Conservation (phyloP, 441 rosid genomes). For the Pelargonium citronellum region DNA sequence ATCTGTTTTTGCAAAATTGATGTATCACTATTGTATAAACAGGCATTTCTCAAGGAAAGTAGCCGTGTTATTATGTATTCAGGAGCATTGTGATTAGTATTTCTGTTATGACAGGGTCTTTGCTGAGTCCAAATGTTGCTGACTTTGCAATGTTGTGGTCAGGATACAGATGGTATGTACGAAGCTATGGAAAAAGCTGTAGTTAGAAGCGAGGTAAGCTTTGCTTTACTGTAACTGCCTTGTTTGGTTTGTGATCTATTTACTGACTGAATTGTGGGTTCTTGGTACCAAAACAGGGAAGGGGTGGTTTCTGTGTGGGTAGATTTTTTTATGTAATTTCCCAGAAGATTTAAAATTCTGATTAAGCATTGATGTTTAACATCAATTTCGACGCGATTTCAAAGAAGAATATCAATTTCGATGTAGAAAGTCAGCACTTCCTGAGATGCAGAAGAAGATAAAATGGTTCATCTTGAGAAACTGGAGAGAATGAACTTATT, state of each 20-base stretch:
- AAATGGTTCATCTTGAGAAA: background rate
- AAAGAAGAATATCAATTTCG: background rate
- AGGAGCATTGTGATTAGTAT: conserved; percentile 50
- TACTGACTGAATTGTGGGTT: background rate
- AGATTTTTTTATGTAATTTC: background rate
- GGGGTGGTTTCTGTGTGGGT: too few relatives aligned
- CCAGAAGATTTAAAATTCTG: background rate
- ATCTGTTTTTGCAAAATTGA: too few relatives aligned
- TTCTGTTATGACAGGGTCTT: conserved; percentile 56
- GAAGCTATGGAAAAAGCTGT: conserved; percentile 58
- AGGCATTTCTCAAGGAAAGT: conserved; percentile 13
- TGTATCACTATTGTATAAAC: too few relatives aligned
- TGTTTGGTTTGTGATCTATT: conserved; percentile 11
- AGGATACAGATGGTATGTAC: conserved; percentile 64
- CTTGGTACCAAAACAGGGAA: conserved; percentile 5
- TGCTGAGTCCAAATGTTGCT: conserved; percentile 63
- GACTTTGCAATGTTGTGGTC: conserved; percentile 77
- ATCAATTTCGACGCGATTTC: background rate
- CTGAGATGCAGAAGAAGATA: background rate
- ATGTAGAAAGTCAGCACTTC: background rate
- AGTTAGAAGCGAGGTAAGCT: conserved; percentile 57
- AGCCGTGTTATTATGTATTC: conserved; percentile 34
- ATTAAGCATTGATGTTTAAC: background rate
- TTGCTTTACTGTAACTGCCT: conserved; percentile 9
- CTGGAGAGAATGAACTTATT: background rate